Conservation (phyloP, 2,329 filamentous ascomycete genomes). For the Endocalyx cinctus region DNA sequence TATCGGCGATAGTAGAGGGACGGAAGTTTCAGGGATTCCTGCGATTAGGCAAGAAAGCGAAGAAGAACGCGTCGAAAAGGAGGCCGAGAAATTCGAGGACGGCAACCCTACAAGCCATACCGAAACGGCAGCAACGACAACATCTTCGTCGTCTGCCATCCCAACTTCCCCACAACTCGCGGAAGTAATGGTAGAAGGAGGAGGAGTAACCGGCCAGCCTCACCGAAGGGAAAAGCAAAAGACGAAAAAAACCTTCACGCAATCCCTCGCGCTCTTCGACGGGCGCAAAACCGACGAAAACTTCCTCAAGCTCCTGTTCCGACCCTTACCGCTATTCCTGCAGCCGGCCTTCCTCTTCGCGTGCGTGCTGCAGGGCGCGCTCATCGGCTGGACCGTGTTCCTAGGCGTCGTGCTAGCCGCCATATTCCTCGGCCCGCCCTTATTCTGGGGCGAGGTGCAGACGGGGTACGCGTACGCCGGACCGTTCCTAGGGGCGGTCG, state of each 20-base stretch:
- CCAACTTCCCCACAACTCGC: no score
- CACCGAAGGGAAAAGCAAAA: no score
- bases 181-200: no score
- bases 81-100: slow-evolving; percentile 66
- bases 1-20: slow-evolving; percentile 65
- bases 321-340: slow-evolving; percentile 76
- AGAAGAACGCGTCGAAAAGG: no score
- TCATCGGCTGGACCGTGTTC: slow-evolving; percentile 95
- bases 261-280: slow-evolving; percentile 67
- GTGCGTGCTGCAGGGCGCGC: slow-evolving; percentile 74
- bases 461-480: slow-evolving; percentile 86
- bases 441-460: slow-evolving; percentile 75
- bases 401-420: slow-evolving; percentile 80
- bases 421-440: slow-evolving; percentile 74
- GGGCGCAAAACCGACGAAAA: slow-evolving; percentile 75
- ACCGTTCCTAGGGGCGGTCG: slow-evolving; percentile 76
- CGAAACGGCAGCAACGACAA: background rate
- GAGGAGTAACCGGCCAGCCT: no score
- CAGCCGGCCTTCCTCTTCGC: slow-evolving; percentile 84
- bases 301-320: slow-evolving; percentile 60
- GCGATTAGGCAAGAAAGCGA: no score
- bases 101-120: slow-evolving; percentile 31
- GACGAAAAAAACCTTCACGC: slow-evolving; percentile 53
- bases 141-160: slow-evolving; percentile 5
- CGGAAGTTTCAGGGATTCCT: slow-evolving; percentile 68